These are phyloP conservation scores for Citrullus amarus DNA, from an alignment of 306 rosid genomes.

Conservation along the genomic window DNA sequence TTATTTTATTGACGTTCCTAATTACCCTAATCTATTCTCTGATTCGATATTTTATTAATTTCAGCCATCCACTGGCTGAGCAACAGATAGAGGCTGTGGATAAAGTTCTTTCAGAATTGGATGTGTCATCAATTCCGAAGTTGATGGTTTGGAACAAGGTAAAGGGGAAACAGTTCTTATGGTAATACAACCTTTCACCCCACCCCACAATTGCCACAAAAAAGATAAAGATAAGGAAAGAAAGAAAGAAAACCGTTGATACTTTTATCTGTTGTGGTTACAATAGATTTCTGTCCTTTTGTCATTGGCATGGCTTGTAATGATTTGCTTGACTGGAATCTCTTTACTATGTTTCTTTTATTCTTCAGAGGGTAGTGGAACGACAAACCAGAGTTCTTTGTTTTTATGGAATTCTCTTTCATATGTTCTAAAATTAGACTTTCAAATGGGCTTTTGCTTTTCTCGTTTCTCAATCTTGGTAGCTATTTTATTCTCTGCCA, in stretches of 20 bases:
- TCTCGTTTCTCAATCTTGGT: not conserved
- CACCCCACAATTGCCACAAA: not conserved
- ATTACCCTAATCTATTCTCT: slow-evolving; percentile 7
- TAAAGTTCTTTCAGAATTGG: slow-evolving; percentile 76
- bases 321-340: not conserved
- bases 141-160: slow-evolving; percentile 98
- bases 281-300: not conserved
- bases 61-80: slow-evolving; percentile 87
- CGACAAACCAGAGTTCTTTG: not conserved
- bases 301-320: not conserved
- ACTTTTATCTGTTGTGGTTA: not conserved
- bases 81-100: slow-evolving; percentile 95
- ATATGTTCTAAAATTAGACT: not conserved
- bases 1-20: slow-evolving; percentile 1
- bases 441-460: not conserved
- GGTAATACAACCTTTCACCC: not conserved
- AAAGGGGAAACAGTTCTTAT: not conserved
- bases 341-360: not conserved
- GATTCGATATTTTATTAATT: slow-evolving; percentile 28
- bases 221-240: not conserved
- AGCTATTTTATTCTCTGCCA: not conserved
- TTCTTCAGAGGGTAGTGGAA: slow-evolving; percentile 4
- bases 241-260: not conserved
- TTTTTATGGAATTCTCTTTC: not conserved
- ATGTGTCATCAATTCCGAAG: slow-evolving; percentile 70